Percentiles rank a stretch among this genome's conserved stretches.
Conservation (phyloP, 345 rosid species). For the Euclidium syriacum region DNA sequence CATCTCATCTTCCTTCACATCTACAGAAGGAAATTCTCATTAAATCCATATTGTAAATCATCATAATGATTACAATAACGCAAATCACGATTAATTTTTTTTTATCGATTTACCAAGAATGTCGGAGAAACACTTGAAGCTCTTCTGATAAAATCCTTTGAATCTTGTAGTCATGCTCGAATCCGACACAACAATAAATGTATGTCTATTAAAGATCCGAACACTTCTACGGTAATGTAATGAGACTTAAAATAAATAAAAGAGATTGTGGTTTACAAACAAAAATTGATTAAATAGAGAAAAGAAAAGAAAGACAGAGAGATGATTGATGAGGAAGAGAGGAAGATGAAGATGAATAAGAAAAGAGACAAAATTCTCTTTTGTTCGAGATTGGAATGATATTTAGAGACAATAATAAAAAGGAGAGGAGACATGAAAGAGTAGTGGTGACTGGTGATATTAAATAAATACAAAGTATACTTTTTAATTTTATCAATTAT, state of each 20-base stretch:
- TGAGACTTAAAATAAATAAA: not conserved
- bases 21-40: conserved; percentile 32
- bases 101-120: conserved; percentile 46
- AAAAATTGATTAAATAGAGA: not conserved
- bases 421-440: conserved; percentile 29
- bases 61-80: not conserved
- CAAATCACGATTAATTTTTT: not conserved
- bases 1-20: conserved; percentile 57
- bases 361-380: conserved; percentile 24
- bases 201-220: not conserved
- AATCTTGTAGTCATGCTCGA: conserved; percentile 64
- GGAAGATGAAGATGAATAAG: not conserved
- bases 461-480: conserved; percentile 1
- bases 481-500: conserved; percentile 15
- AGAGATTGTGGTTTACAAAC: not conserved
- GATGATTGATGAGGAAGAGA: not conserved
- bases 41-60: conserved; percentile 12
- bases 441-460: conserved; percentile 22
- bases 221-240: not conserved
- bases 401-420: conserved; percentile 12
- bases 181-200: not conserved
- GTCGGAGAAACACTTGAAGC: conserved; percentile 80
- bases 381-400: conserved; percentile 21
- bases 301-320: not conserved
- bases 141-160: conserved; percentile 67